Evolutionary conservation across 2,329 filamentous ascomycete species (phyloP), one percentile per base, ranked within the genome.

Genomic region (Aspergillus floridensis): DNA sequence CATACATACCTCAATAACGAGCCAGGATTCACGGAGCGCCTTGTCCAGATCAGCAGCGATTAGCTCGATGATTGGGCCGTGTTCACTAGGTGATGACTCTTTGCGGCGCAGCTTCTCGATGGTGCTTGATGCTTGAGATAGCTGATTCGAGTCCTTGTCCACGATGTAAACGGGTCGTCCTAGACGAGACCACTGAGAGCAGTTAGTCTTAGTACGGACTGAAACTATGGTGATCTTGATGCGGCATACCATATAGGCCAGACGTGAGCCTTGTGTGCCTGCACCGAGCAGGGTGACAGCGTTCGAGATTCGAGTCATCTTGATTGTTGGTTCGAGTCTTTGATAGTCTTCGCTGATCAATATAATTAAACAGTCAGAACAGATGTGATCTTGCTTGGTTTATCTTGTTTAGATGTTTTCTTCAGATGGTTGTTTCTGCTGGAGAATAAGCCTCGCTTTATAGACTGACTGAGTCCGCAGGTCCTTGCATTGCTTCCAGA

Each of bases 171-270:
- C 58, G 8, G 41, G 38, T 32, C 49, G 48, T 7, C 58, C 58
- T 8, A 32, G 38, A 22, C 58, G 55, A 11, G 58, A 57, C 58
- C 58, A 60, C 58, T 60, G 12, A n/a, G 19, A 2, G 5, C n/a
- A 22, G 3, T 3, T 0, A 16, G 14, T 35, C 11, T 35, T 14
- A n/a, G 29, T 4, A 52, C 2, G 22, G 16, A 14, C 12, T 24
- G 12, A 14, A 49, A 12, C 10, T 5, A 1, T 19, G 2, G 7
- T 29, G n/a, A 3, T 4, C 4, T n/a, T 3, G 41, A n/a, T 8
- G 6, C n/a, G 21, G 47, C 49, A 8, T 53, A 60, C 58, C 58
- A 60, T 57, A 29, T 38, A 60, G 5, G 58, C 58, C 12, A 60
- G 49, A 14, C 58, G 38, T 46, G 49, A 47, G n/a, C 58, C 58